Conservation (phyloP, 805 yeast genomes). For the Saccharomycopsis fermentans region DNA sequence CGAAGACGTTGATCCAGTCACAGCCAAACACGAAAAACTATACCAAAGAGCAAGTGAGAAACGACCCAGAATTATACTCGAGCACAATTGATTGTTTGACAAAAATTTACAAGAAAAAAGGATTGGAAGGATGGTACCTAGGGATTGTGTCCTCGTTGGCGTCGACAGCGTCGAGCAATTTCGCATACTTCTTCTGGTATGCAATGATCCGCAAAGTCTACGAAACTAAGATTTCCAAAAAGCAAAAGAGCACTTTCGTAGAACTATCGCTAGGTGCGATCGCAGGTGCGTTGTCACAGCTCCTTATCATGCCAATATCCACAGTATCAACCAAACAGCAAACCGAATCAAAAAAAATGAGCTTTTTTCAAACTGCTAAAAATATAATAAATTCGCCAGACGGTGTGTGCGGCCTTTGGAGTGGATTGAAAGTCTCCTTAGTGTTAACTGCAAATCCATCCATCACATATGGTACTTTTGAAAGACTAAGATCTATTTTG, state of each 20-base stretch:
- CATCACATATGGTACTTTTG: constrained; percentile 75
- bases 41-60: constrained; percentile 19
- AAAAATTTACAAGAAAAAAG: constrained; percentile 49
- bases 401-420: constrained; percentile 69
- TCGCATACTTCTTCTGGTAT: constrained; percentile 84
- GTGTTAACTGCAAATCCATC: constrained; percentile 77
- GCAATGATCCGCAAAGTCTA: constrained; percentile 54
- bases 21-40: constrained; percentile 29
- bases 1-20: constrained; percentile 69
- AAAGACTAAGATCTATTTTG: constrained; percentile 47
- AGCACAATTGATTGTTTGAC: constrained; percentile 53
- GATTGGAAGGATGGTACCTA: constrained; percentile 59
- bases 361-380: constrained; percentile 33
- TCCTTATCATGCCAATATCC: constrained; percentile 71
- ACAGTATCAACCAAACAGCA: constrained; percentile 66
- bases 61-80: constrained; percentile 32
- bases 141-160: constrained; percentile 59
- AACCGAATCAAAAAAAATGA: constrained; percentile 29
- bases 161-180: constrained; percentile 69
- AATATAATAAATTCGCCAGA: constrained; percentile 48
- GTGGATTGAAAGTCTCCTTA: constrained; percentile 70
- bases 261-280: constrained; percentile 68
- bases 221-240: constrained; percentile 29
- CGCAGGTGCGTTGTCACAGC: constrained; percentile 76
- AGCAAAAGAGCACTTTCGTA: constrained; percentile 42